A percentile compares a stretch with the other conserved stretches of the same genome.
phyloP scores from a whole-genome alignment of 2,329 filamentous ascomycete genomes.

The Coniochaeta sp. region DNA sequence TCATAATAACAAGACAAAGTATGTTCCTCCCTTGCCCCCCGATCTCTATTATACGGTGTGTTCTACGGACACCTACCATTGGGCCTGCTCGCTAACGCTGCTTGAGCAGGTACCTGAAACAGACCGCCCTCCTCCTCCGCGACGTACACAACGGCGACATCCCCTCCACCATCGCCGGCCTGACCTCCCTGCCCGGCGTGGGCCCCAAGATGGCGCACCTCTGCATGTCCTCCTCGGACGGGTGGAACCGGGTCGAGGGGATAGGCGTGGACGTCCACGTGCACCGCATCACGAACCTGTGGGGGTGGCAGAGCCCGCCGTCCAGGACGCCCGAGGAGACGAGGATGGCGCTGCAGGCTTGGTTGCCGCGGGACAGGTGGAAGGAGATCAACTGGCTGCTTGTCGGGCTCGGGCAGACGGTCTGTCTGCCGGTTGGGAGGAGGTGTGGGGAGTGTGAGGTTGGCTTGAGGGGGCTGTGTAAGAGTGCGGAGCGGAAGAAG shows the following conservation, averaged over 20 bases:
- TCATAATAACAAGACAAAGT: slow-evolving; percentile 89
- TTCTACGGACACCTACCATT: neutral
- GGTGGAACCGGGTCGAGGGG: slow-evolving; percentile 56
- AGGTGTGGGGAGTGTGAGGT: slow-evolving; percentile 83
- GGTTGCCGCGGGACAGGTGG: slow-evolving; percentile 81
- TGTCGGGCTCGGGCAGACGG: slow-evolving; percentile 80
- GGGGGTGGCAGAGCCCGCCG: slow-evolving; percentile 69
- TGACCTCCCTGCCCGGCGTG: slow-evolving; percentile 75
- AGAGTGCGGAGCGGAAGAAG: slow-evolving; percentile 59
- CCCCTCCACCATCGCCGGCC: slow-evolving; percentile 65
- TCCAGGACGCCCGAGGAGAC: slow-evolving; percentile 80
- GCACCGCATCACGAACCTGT: slow-evolving; percentile 88
- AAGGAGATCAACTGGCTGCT: slow-evolving; percentile 87
- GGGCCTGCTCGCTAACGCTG: too few relatives aligned
- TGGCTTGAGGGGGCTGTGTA: slow-evolving; percentile 68
- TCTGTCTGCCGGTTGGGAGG: slow-evolving; percentile 72
- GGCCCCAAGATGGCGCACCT: slow-evolving; percentile 94
- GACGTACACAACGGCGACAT: slow-evolving; percentile 70
- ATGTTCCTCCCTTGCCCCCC: slow-evolving; percentile 17
- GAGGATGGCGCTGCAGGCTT: slow-evolving; percentile 63
- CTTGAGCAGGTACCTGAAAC: slow-evolving; percentile 53
- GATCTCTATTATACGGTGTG: neutral
- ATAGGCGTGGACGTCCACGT: slow-evolving; percentile 95
- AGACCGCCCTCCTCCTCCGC: slow-evolving; percentile 63
- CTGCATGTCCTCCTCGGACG: slow-evolving; percentile 63